Conservation (phyloP, 257 asterid genomes). For the Rauvolfia tetraphylla region DNA sequence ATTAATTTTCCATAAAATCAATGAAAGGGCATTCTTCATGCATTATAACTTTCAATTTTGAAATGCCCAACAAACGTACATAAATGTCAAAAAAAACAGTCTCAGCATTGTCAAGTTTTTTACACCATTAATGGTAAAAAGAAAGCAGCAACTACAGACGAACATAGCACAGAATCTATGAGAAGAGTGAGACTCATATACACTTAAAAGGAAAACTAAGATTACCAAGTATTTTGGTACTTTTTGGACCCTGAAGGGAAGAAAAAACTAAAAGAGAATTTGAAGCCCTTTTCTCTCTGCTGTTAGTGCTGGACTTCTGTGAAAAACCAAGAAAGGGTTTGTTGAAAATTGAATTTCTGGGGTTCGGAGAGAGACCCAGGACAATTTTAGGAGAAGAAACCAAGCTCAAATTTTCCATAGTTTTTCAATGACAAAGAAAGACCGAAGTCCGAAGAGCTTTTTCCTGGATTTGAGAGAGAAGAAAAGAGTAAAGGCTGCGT, state of each 20-base stretch:
- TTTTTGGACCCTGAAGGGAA: constrained; percentile 36
- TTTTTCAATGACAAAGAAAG: background rate
- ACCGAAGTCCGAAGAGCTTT: background rate
- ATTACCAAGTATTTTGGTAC: constrained; percentile 56
- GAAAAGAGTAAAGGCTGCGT: background rate
- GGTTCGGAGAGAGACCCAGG: constrained; percentile 54
- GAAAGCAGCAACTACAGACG: background rate
- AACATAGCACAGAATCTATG: background rate
- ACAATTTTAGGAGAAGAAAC: constrained; percentile 68
- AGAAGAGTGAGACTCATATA: background rate
- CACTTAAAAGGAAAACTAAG: background rate
- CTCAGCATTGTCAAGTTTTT: background rate
- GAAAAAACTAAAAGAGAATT: constrained; percentile 41
- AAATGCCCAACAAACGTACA: background rate
- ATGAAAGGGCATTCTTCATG: background rate
- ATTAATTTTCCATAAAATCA: background rate
- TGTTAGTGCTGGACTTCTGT: constrained; percentile 29
- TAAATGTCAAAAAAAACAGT: background rate
- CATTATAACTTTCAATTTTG: background rate
- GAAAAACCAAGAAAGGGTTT: constrained; percentile 57
- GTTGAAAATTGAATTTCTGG: constrained; percentile 38
- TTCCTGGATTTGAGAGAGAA: background rate
- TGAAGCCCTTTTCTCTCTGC: constrained; percentile 32
- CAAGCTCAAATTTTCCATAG: constrained; percentile 63
- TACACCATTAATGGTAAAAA: background rate